Evolutionary conservation across 352 stramenopile species (phyloP), one percentile per base, ranked within the genome.

Genomic region (Pythium guiyangense): DNA sequence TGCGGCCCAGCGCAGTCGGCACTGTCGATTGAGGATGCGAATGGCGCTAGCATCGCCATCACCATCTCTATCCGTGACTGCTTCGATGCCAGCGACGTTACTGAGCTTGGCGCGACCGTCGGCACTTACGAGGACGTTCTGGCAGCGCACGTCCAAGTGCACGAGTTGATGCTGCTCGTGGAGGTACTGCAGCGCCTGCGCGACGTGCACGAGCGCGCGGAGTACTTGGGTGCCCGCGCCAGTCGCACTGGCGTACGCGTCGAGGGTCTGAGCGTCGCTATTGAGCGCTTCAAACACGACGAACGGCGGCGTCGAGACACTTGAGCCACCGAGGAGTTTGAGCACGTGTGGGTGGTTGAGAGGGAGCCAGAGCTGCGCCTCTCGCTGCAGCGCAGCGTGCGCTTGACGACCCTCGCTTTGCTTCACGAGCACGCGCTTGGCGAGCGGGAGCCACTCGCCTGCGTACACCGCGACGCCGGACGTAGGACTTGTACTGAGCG

Each of bases 91-190:
- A 18, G 14, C 26, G 52, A 49, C 46, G 73, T 77, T 82, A 22
- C 70, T 71, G 10, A 91, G 49, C 63, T 79, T 77, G 20, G 73
- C 78, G 53, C 76, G 65, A 11, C 79, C 77, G 57, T 89, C 76
- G 49, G 73, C 64, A 34, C 74, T 77, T 43, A 91, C 71, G 17
- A 80, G 60, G 59, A 91, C 74, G 43, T 86, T 79, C 4, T 69
- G 63, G 29, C 75, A 83, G 39, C 73, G 74, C 40, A 91, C 54
- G 50, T 87, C 77, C 37, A 67, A 65, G 46, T 86, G 79, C 3
- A 73, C 62, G 18, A 86, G 49, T 1, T 66, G 58, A 15, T 66
- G 59, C 18, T 59, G 64, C 14, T 77, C 66, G 29, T 91, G 81
- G 15, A 91, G 48, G 40, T 78, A 86, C 65, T 80, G 59, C 2